Conservation (phyloP, 106 monocot genomes). For the Hemerocallis citrina region DNA sequence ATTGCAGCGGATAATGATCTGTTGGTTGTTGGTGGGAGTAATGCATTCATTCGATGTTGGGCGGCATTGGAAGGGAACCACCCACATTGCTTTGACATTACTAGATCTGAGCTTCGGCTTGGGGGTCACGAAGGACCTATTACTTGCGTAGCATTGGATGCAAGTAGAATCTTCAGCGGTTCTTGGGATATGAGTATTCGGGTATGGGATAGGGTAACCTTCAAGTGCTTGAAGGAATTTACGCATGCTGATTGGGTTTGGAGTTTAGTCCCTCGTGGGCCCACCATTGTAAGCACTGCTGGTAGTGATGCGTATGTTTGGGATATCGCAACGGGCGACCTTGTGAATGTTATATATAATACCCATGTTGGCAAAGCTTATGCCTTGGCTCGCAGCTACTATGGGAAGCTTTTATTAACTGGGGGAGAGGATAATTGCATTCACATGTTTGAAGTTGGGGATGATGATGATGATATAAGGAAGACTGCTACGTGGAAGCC, state of each 20-base stretch:
- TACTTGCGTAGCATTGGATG: slow-evolving; percentile 67
- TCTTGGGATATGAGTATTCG: slow-evolving; percentile 85
- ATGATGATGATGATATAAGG: slow-evolving; percentile 15
- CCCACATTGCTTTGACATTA: slow-evolving; percentile 39
- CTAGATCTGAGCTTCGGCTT: slow-evolving; percentile 41
- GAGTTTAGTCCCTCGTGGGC: slow-evolving; percentile 50
- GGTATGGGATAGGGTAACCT: slow-evolving; percentile 47
- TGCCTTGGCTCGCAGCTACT: slow-evolving; percentile 48
- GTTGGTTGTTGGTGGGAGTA: slow-evolving; percentile 52
- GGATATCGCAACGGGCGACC: slow-evolving; percentile 38
- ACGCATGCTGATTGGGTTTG: slow-evolving; percentile 78
- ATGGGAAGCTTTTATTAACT: slow-evolving; percentile 63
- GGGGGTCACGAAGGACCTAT: slow-evolving; percentile 88
- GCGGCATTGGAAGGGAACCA: slow-evolving; percentile 42
- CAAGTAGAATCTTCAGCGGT: slow-evolving; percentile 64
- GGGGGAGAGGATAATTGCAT: slow-evolving; percentile 73
- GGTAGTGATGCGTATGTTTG: slow-evolving; percentile 60
- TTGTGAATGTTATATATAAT: slow-evolving; percentile 18
- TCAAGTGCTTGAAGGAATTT: slow-evolving; percentile 47
- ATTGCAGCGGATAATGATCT: slow-evolving; percentile 57
- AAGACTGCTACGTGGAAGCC: slow-evolving; percentile 51
- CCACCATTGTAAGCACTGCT: slow-evolving; percentile 58
- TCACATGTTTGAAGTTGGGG: slow-evolving; percentile 45
- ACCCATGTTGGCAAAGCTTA: slow-evolving; percentile 44
- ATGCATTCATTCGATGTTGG: slow-evolving; percentile 76